Conservation (phyloP, 2,329 filamentous ascomycete genomes). For the Aspergillus chevalieri region DNA sequence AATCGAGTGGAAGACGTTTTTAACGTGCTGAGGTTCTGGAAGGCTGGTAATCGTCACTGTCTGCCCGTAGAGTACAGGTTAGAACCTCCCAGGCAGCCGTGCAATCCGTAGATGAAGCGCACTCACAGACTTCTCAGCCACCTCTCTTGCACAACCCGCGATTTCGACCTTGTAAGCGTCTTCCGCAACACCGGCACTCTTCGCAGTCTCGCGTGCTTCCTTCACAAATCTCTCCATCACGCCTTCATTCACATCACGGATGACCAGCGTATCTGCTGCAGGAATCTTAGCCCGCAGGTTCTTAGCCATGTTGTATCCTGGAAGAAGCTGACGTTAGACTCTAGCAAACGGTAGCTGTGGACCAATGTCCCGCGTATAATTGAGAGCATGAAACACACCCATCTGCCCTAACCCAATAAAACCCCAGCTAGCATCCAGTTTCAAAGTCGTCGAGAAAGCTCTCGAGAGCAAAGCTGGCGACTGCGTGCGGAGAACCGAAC, state of each 20-base stretch:
- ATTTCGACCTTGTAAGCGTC: slow-evolving; percentile 48
- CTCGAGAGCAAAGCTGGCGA: slow-evolving; percentile 9
- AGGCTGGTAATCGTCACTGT: slow-evolving; percentile 82
- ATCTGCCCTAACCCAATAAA: slow-evolving; percentile 58
- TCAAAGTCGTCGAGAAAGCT: slow-evolving; percentile 44
- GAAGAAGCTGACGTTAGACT: slow-evolving; percentile 1
- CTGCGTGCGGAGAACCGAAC: neutral
- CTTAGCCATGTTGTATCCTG: slow-evolving; percentile 67
- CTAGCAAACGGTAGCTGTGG: too few species aligned
- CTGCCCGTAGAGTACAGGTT: slow-evolving; percentile 41
- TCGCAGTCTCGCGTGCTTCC: slow-evolving; percentile 39
- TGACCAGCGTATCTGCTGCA: slow-evolving; percentile 54
- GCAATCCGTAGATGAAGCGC: neutral
- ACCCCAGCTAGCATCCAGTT: slow-evolving; percentile 48
- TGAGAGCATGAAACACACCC: slow-evolving; percentile 39
- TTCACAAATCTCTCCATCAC: slow-evolving; percentile 52
- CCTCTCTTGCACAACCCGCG: slow-evolving; percentile 53
- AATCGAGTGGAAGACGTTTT: slow-evolving; percentile 72
- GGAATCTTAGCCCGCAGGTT: slow-evolving; percentile 64
- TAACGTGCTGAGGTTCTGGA: slow-evolving; percentile 82
- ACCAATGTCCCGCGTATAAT: too few species aligned
- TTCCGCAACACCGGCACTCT: slow-evolving; percentile 19
- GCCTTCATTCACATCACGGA: slow-evolving; percentile 60
- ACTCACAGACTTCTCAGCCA: slow-evolving; percentile 63
- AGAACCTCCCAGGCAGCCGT: slow-evolving; percentile 1